Evolutionary conservation across 352 stramenopile species (phyloP), one percentile per base, ranked within the genome.

Genomic region (Pythium pyrilobum): DNA sequence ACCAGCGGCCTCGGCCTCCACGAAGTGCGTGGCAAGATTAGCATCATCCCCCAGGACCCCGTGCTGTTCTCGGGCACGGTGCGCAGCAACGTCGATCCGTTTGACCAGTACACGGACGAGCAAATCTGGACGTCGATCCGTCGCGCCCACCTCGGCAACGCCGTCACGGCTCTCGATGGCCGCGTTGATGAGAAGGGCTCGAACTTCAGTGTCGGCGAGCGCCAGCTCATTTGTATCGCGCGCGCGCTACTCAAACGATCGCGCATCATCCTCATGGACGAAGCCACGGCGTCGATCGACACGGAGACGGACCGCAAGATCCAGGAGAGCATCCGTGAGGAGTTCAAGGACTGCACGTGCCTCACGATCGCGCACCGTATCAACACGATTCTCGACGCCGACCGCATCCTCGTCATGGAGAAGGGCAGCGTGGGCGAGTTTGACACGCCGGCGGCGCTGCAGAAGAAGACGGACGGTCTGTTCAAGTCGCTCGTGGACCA

Each of bases 291-390:
- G 13, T 93, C 84, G 9, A 95, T 96, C 39, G 89, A 97, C 54
- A 79, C 66, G 11, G 81, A 91, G 49, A 96, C 82, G 3, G 93
- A 98, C 69, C 69, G 77, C 41, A 90, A 92, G 54, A 96, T 97
- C 52, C 85, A 95, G 66, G 67, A 48, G 77, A 92, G 53, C 49
- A 68, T 68, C 44, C 60, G 49, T 27, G 15, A 63, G 28, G 60
- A 68, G 53, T 73, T 73, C 44, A 66, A 82, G 23, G 67, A 89
- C 28, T 97, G 78, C 57, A 99, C 97, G 15, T 74, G 97, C 29
- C 79, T 99, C 11, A 99, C 96, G 5, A 98, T 99, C 59, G 96
- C 96, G 29, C 96, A 99, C 71, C 85, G 97, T 21, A 74, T 99
- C 27, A 96, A 98, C 56, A 99, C 96, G 13, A 97, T 99, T 62